Base-by-base conservation (phyloP, 2,329 filamentous ascomycete species). In the Penicillium hordei region DNA sequence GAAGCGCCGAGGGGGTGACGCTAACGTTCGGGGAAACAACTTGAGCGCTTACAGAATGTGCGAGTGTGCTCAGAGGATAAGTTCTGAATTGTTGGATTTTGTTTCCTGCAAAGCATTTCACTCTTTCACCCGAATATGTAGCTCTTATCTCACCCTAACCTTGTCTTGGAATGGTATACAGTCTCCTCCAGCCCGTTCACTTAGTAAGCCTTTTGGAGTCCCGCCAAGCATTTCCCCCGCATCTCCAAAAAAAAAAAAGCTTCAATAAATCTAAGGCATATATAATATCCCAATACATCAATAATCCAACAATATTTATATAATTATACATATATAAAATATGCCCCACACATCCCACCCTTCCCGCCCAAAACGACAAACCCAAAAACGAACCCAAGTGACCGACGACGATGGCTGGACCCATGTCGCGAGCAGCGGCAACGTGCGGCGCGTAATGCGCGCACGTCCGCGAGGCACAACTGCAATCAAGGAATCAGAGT, bases 351-450 rank as follows among this genome's bases (percentile, higher is more conserved):
- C 65, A 29, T 62, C 65, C 53, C 72, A 73, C 56, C 68, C 65
- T 23, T 61, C 64, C 3, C 70, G 71, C 33, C 66, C 65, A 52
- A 72, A 70, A 50, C 67, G 61, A 54, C 55, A 52, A 45, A 39
- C 29, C n/a, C 48, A 68, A 45, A 77, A 76, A 62, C 73, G 73
- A 38, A 63, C 72, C 43, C 60, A 75, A 67, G 60, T 78, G 52
- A 73, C 71, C 51, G 75, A 75, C 62, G 56, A 68, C 23, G 67
- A 75, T 48, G 76, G 77, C 67, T 79, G 77, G 77, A 78, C 77
- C 25, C 76, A 78, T 61, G 69, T 79, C 59, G 72, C 73, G 21
- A 75, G 66, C 34, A 65, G 55, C 57, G 60, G 56, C 52, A 69
- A 68, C 49, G 69, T 67, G 42, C 66, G 68, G 48, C 70, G 70